Percentiles rank a stretch among this genome's conserved stretches.
phyloP scores from a whole-genome alignment of 257 asterid genomes.

The Lycium barbarum region DNA sequence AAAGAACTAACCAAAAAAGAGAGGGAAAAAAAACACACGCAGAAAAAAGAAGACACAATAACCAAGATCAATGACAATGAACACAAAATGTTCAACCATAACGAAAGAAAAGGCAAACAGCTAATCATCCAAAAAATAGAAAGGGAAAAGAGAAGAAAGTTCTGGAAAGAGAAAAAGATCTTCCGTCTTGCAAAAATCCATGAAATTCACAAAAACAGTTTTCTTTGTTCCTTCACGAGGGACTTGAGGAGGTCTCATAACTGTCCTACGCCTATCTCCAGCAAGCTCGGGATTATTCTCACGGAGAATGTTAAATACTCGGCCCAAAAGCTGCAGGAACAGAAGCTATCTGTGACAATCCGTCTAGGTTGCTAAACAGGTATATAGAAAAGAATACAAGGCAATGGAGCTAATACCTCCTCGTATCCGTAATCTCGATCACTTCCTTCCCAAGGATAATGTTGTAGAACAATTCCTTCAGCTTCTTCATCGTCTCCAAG shows the following conservation, averaged over 20 bases:
- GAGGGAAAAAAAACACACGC: too few relatives aligned
- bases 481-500: constrained; percentile 81
- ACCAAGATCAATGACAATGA: neutral
- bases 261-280: constrained; percentile 99
- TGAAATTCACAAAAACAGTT: constrained; percentile 93
- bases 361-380: constrained; percentile 12
- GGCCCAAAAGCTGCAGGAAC: constrained; percentile 78
- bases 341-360: neutral
- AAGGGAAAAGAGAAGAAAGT: neutral
- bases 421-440: constrained; percentile 88
- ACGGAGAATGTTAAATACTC: constrained; percentile 92
- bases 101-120: neutral
- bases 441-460: constrained; percentile 90
- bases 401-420: constrained; percentile 53
- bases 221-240: constrained; percentile 99
- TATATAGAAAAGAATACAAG: neutral
- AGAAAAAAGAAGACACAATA: too few relatives aligned
- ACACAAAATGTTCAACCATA: neutral
- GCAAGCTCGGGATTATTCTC: constrained; percentile 99
- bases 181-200: constrained; percentile 97
- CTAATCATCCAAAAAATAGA: neutral
- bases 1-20: too few relatives aligned
- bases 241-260: constrained; percentile 98
- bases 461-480: constrained; percentile 74
- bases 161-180: constrained; percentile 25